Percentiles rank a stretch among this genome's conserved stretches.
Conservation (phyloP, 306 rosid species). For the Cercis canadensis region DNA sequence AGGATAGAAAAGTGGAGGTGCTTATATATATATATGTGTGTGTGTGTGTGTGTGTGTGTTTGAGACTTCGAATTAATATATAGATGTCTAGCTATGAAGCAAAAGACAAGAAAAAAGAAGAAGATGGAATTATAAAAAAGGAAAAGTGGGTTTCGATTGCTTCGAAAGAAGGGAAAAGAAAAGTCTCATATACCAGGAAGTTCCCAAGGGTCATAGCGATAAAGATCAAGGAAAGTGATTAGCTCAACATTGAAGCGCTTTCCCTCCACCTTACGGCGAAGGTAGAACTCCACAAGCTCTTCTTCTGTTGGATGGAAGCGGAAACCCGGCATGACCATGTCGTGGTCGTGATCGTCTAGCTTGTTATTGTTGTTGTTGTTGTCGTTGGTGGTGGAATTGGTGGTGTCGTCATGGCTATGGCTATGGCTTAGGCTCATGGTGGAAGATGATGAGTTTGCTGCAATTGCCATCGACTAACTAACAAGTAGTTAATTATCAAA, state of each 20-base stretch:
- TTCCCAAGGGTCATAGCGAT: constrained; percentile 99
- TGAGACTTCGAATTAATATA: too few species aligned
- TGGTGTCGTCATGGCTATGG: constrained; percentile 53
- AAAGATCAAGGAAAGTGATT: constrained; percentile 97
- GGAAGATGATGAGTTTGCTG: constrained; percentile 43
- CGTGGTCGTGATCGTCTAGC: constrained; percentile 77
- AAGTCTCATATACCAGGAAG: constrained; percentile 71
- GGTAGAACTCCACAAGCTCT: constrained; percentile 97
- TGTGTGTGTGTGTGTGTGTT: too few species aligned
- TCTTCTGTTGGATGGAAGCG: constrained; percentile 99
- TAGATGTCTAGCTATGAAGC: not conserved
- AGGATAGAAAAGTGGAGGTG: too few species aligned
- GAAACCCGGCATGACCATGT: constrained; percentile 97
- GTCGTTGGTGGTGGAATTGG: constrained; percentile 21
- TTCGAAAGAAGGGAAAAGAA: constrained; percentile 37
- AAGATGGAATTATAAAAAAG: not conserved
- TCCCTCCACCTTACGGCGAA: constrained; percentile 99
- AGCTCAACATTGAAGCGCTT: constrained; percentile 98
- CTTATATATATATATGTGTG: not conserved
- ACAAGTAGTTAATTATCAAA: constrained; percentile 1
- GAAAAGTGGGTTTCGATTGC: constrained; percentile 35
- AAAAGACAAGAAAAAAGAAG: not conserved
- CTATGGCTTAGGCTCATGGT: constrained; percentile 49
- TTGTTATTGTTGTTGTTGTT: not conserved
- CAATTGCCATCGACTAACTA: constrained; percentile 72